Conservation (phyloP, 2,329 filamentous ascomycete species). For the Colletotrichum paranaense region DNA sequence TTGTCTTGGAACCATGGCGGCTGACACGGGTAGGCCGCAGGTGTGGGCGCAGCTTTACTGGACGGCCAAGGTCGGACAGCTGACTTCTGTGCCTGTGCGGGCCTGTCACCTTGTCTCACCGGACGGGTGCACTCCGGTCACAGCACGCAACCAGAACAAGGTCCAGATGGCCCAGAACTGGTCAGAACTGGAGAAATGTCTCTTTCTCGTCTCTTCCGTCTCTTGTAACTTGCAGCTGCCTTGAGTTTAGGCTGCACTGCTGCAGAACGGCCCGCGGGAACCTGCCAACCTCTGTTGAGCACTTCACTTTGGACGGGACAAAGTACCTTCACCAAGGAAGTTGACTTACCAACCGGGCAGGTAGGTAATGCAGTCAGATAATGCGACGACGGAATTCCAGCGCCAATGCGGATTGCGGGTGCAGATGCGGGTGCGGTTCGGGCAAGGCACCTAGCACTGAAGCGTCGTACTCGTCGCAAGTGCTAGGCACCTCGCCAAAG, state of each 20-base stretch:
- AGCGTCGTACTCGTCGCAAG: background rate
- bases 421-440: background rate
- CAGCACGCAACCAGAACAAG: conserved; percentile 11
- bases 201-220: background rate
- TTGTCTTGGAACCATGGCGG: conserved; percentile 36
- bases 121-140: conserved; percentile 17
- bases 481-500: conserved; percentile 25
- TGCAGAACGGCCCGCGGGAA: background rate
- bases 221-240: background rate
- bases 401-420: background rate
- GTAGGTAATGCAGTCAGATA: conserved; percentile 5
- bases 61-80: conserved; percentile 2
- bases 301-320: background rate
- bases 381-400: background rate
- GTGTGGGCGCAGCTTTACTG: conserved; percentile 26
- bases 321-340: background rate
- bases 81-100: conserved; percentile 17
- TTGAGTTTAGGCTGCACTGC: background rate
- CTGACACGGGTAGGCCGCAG: background rate
- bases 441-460: conserved; percentile 26
- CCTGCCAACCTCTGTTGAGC: background rate
- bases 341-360: background rate
- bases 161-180: background rate
- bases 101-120: conserved; percentile 7
- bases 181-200: background rate